Base-by-base conservation (phyloP, 805 yeast genomes). In the Lachancea sp. region DNA sequence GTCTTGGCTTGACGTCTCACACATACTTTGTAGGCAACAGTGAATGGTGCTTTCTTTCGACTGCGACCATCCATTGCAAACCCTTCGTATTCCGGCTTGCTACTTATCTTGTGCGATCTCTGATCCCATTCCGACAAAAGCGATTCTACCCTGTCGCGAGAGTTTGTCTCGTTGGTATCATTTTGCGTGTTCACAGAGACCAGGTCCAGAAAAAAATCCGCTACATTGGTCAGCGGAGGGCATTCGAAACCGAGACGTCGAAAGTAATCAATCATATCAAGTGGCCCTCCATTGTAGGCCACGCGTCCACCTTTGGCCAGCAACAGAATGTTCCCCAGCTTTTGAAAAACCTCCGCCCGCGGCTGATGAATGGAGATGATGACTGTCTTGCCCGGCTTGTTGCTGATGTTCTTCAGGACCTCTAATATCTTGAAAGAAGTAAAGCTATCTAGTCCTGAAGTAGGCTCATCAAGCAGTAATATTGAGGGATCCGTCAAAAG, bases 331-430 rank as follows among this genome's bases (percentile, higher is more conserved):
- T 83, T 75, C 4, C 88, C 91, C 67, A 88, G 85, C 46, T 67
- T 67, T 15, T 70, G 61, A 56, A 84, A 80, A 52, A 85, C 65
- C 47, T 78, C 84, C 26, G 77, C 75, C 51, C 86, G 76, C 1
- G 96, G 95, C 56, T 87, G 96, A 62, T 87, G 95, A 42, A 88
- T 85, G 0, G 95, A 86, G 44, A 82, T 61, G 19, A 87, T 74
- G 8, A 88, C 73, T 0, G 95, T 85, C 11, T 81, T 78, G 6
- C 81, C 78, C 26, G 72, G 74, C n/a, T 63, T 58, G 2, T 49
- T 56, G 2, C 88, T 77, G 31, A 88, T 62, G 2, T 70, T 69
- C 41, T 77, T 69, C 46, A 87, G 67, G 33, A 87, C 75, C 26
- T 72, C 68, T 34, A 88, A 60, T 30, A 87, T 82, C 2, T 85